A percentile compares a stretch with the other conserved stretches of the same genome.
These are phyloP conservation scores for Fusarium paranaense DNA, from an alignment of 2,329 filamentous ascomycete genomes.

Conservation along the genomic window DNA sequence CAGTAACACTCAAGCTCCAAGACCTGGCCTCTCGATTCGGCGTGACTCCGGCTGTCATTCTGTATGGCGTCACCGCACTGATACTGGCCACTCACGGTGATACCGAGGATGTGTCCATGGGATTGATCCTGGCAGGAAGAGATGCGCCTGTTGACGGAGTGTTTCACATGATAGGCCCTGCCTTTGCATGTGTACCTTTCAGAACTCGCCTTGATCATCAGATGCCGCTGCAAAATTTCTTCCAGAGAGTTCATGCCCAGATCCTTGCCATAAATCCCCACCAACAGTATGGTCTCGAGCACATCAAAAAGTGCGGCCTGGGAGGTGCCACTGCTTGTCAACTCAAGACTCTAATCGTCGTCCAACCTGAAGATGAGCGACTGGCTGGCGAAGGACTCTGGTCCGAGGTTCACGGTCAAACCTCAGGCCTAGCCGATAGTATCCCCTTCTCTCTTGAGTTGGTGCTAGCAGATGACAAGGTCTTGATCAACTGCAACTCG, in stretches of 20 bases:
- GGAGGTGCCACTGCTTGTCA: not conserved
- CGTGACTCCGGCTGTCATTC: not conserved
- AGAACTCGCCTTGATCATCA: not conserved
- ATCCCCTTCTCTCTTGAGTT: not conserved
- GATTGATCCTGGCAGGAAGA: not conserved
- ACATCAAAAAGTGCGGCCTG: not conserved
- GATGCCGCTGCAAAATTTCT: not conserved
- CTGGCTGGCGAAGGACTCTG: not conserved
- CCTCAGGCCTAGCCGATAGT: not conserved
- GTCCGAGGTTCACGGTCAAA: not conserved
- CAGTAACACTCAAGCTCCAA: not conserved
- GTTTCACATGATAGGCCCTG: not conserved
- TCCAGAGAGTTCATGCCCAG: not conserved
- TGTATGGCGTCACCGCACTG: not conserved
- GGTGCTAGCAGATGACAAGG: not conserved
- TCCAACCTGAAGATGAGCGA: not conserved
- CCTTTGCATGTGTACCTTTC: not conserved
- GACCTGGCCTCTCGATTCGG: not conserved
- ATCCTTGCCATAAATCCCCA: not conserved
- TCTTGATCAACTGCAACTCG: not conserved
- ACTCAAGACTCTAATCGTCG: not conserved
- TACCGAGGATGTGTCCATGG: not conserved
- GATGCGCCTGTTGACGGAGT: not conserved
- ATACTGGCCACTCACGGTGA: not conserved
- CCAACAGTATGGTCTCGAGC: not conserved